Evolutionary conservation across 352 stramenopile species (phyloP).

Genomic region (Globisporangium perplexum): DNA sequence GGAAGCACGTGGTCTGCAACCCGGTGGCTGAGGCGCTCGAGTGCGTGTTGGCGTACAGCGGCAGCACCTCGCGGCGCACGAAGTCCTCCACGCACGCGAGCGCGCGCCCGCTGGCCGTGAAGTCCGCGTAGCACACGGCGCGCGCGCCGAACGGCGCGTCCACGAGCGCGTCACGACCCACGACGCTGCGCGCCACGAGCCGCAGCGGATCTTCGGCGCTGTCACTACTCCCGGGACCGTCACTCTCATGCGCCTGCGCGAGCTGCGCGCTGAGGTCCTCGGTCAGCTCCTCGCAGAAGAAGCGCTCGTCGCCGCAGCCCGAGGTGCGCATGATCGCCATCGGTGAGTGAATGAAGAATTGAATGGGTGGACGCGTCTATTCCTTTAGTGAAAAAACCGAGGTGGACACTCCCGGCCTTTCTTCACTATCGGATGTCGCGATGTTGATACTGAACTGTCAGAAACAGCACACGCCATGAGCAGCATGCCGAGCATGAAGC

Average conservation of each 20-base stretch:
- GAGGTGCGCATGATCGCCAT: neutral
- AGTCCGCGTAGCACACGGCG: slow-evolving; percentile 93
- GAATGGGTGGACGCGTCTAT: too few relatives aligned
- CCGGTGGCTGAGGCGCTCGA: slow-evolving; percentile 85
- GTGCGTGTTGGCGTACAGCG: slow-evolving; percentile 97
- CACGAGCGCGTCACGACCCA: slow-evolving; percentile 42
- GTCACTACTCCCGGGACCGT: too few relatives aligned
- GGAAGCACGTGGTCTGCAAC: slow-evolving; percentile 91
- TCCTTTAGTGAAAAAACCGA: too few relatives aligned
- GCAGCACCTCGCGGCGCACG: slow-evolving; percentile 81
- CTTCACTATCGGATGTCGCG: too few relatives aligned
- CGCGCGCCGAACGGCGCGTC: slow-evolving; percentile 61
- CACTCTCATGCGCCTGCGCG: slow-evolving; percentile 14
- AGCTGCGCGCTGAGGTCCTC: slow-evolving; percentile 50
- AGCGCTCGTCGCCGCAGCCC: slow-evolving; percentile 23
- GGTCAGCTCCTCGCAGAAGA: slow-evolving; percentile 79
- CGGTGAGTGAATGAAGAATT: neutral
- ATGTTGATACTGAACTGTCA: neutral
- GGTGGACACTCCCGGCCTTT: too few relatives aligned
- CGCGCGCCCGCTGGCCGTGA: slow-evolving; percentile 89
- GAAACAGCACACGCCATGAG: too few relatives aligned
- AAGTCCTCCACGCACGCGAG: slow-evolving; percentile 90
- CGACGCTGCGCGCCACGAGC: slow-evolving; percentile 37
- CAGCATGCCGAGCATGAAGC: slow-evolving; percentile 28
- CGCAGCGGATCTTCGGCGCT: slow-evolving; percentile 25